phyloP scores from a whole-genome alignment of 192 early-diverging fungal species.

The Martensiomyces pterosporus region DNA sequence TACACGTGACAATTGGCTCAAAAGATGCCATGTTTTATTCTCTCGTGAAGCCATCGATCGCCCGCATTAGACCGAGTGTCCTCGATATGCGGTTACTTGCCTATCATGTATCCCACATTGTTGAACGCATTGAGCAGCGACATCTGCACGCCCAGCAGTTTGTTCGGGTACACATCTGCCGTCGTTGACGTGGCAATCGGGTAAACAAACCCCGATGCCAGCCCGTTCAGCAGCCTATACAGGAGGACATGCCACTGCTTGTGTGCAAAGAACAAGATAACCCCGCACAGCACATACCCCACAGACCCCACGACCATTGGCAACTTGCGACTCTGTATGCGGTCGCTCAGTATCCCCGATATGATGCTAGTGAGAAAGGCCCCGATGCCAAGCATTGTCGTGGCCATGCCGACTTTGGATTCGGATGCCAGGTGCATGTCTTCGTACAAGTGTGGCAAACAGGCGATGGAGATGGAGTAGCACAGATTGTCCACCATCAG shows the following conservation, averaged over 20 bases:
- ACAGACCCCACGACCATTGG: slow-evolving; percentile 24
- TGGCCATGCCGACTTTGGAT: slow-evolving; percentile 23
- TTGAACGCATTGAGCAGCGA: slow-evolving; percentile 23
- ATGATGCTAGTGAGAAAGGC: slow-evolving; percentile 28
- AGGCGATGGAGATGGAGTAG: slow-evolving; percentile 39
- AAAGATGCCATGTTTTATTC: not conserved
- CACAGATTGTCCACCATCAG: slow-evolving; percentile 32
- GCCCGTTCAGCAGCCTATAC: slow-evolving; percentile 37
- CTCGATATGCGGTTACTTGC: no score
- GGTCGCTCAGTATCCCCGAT: slow-evolving; percentile 39
- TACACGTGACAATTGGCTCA: slow-evolving; percentile 1
- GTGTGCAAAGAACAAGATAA: slow-evolving; percentile 26
- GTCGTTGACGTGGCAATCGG: slow-evolving; percentile 24
- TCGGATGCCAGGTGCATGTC: slow-evolving; percentile 40
- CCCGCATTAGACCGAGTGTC: no score
- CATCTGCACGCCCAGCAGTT: slow-evolving; percentile 39
- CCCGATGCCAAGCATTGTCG: slow-evolving; percentile 41
- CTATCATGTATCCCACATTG: slow-evolving; percentile 31
- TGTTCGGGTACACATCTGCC: slow-evolving; percentile 41
- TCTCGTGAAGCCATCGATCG: not conserved
- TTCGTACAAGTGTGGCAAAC: slow-evolving; percentile 43
- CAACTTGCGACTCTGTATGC: slow-evolving; percentile 27
- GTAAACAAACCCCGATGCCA: slow-evolving; percentile 39
- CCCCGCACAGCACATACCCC: slow-evolving; percentile 21
- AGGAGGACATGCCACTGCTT: slow-evolving; percentile 37